A percentile compares a stretch with the other conserved stretches of the same genome.
These are phyloP conservation scores for Hansenula anomala DNA, from an alignment of 1,139 yeast genomes.

Conservation along the genomic window DNA sequence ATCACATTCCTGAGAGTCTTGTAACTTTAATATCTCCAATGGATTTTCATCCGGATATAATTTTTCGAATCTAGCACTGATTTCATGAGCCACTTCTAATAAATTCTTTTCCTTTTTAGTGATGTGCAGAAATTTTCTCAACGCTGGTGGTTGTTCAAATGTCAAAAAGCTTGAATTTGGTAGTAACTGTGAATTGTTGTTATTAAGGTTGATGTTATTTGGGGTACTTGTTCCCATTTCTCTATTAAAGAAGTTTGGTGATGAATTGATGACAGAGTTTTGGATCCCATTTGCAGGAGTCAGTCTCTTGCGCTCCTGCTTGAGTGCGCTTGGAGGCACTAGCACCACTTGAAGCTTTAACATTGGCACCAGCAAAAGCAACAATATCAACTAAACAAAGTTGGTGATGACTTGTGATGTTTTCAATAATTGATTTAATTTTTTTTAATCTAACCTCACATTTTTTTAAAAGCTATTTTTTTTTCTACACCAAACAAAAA, in stretches of 20 bases:
- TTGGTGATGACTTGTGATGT: too few species aligned
- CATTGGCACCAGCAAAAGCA: too few species aligned
- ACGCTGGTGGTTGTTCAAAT: slow-evolving; percentile 14
- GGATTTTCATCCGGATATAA: slow-evolving; percentile 59
- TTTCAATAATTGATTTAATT: too few species aligned
- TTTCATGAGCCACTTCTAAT: slow-evolving; percentile 44
- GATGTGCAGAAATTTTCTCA: slow-evolving; percentile 57
- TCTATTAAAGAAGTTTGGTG: slow-evolving; percentile 10
- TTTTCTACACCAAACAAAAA: background rate
- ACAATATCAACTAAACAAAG: too few species aligned
- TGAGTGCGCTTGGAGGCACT: slow-evolving; percentile 31
- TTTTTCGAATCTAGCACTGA: slow-evolving; percentile 45
- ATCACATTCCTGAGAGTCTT: slow-evolving; percentile 64
- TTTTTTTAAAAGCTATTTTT: too few species aligned
- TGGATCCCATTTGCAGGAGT: background rate
- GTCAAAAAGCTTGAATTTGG: background rate
- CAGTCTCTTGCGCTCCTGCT: slow-evolving; percentile 5
- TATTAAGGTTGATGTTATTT: slow-evolving; percentile 3
- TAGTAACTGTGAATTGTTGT: background rate
- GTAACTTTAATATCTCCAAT: slow-evolving; percentile 50
- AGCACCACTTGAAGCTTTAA: slow-evolving; percentile 35
- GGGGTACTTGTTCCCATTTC: slow-evolving; percentile 13
- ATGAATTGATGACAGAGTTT: slow-evolving; percentile 4
- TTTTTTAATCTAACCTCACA: too few species aligned
- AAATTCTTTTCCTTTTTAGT: slow-evolving; percentile 43